phyloP scores from a whole-genome alignment of 257 asterid genomes.

The Ophiorrhiza pumila region DNA sequence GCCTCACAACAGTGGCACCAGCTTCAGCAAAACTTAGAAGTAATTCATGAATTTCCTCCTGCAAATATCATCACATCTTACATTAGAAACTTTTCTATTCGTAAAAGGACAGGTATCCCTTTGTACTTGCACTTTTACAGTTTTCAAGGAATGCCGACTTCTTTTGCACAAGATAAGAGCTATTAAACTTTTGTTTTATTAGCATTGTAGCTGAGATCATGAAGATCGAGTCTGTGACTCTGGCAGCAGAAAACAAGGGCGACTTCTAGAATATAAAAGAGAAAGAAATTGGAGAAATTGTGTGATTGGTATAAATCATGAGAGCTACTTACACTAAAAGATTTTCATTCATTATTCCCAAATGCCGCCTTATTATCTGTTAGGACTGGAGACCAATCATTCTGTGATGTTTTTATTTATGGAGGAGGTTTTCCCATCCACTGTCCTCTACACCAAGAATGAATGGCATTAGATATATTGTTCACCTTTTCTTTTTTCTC shows the following conservation, averaged over 20 bases:
- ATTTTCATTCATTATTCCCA: neutral
- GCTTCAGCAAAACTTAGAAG: conserved; percentile 95
- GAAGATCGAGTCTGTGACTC: neutral
- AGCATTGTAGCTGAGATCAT: neutral
- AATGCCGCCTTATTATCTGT: neutral
- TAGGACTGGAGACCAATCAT: neutral
- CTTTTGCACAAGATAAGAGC: neutral
- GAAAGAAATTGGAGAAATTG: neutral
- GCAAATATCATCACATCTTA: conserved; percentile 20
- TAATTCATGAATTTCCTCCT: conserved; percentile 96
- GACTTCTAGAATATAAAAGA: neutral
- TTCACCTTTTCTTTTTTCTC: neutral
- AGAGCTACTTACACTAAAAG: neutral
- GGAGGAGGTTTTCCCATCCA: neutral
- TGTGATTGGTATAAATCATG: neutral
- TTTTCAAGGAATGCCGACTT: neutral
- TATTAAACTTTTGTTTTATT: neutral
- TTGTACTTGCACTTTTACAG: neutral
- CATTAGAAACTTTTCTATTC: neutral
- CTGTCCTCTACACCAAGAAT: neutral
- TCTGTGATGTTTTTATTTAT: neutral
- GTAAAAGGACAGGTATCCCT: neutral
- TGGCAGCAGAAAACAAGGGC: neutral
- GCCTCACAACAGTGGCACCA: conserved; percentile 95
- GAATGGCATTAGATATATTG: neutral